Evolutionary conservation across 768 basidiomycete genomes (phyloP), one percentile per base, ranked within the genome.

Genomic region (Pholiota microspora): DNA sequence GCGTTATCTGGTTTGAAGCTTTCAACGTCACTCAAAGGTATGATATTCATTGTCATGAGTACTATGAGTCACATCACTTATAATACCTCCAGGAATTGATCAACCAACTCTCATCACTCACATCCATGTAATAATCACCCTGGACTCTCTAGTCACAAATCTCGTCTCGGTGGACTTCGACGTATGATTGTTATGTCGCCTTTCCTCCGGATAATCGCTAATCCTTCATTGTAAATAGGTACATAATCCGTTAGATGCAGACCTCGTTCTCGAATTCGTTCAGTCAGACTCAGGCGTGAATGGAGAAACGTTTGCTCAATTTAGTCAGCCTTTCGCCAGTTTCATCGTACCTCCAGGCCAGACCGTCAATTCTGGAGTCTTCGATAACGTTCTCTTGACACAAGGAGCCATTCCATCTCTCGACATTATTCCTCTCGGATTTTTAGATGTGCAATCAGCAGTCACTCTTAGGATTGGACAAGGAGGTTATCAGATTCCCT

Each of bases 401-500:
- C 71, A 85, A 64, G 87, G 87, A 8, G 81, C 79, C 0, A n/a
- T 79, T 16, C 71, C 64, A 1, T 81, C 86, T 3, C 73, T 89
- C 2, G 73, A 57, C 4, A 85, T 89, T 55, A 78, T 88, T 38
- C 78, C 83, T 0, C 65, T 78, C 13, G 78, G 74, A 8, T 62
- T 69, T 31, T 70, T 88, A 51, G 87, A 89, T 56, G 69, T 88
- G 18, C 69, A 69, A 29, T 70, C 80, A 2, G 78, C 73, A 10
- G 67, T 71, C 21, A 86, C 84, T 1, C 65, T 74, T 16, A 66
- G 70, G 40, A 70, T 83, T 9, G 84, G 79, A 3, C 60, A 69
- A 12, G 76, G 77, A 16, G 84, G 85, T 15, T 89, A 89, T 60
- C 71, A 73, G 54, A 65, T 88, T 38, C 86, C 87, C 9, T 88